Percentiles rank a stretch among this genome's conserved stretches.
Evolutionary conservation across 2,329 filamentous ascomycete genomes (phyloP).

Genomic region (Zymoseptoria brevis): DNA sequence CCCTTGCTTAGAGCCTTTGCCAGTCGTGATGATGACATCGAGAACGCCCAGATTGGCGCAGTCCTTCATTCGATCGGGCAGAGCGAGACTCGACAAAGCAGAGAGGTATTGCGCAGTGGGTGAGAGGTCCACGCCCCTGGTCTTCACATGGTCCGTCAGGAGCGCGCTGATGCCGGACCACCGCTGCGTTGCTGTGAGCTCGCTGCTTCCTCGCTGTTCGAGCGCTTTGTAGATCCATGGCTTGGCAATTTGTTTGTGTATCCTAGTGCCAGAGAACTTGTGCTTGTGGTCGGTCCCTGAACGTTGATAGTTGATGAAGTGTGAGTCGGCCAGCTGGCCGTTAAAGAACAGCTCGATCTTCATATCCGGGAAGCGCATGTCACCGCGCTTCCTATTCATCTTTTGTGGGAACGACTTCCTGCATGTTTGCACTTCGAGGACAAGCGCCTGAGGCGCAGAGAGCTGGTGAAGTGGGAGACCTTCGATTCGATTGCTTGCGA

Average conservation of each 20-base stretch:
- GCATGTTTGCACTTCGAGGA: constrained; percentile 6
- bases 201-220: constrained; percentile 6
- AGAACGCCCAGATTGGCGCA: constrained; percentile 26
- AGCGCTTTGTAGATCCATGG: constrained; percentile 36
- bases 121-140: constrained; percentile 29
- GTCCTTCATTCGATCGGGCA: constrained; percentile 29
- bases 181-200: constrained; percentile 21
- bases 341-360: constrained; percentile 45
- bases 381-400: background rate
- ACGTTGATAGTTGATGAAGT: constrained; percentile 15
- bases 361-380: constrained; percentile 21
- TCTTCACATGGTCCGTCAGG: constrained; percentile 29
- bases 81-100: constrained; percentile 30
- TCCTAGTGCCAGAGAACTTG: constrained; percentile 33
- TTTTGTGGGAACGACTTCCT: constrained; percentile 1
- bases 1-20: constrained; percentile 22
- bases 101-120: constrained; percentile 34
- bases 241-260: constrained; percentile 35
- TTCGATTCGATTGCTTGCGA: background rate
- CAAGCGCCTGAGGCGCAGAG: constrained; percentile 7
- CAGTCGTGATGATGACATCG: constrained; percentile 23
- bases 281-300: constrained; percentile 1
- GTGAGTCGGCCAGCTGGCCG: constrained; percentile 32
- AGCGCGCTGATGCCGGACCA: constrained; percentile 30
- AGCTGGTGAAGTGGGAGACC: background rate